phyloP scores from a whole-genome alignment of 176 grass and related monocot species.

The Raddia distichophylla region DNA sequence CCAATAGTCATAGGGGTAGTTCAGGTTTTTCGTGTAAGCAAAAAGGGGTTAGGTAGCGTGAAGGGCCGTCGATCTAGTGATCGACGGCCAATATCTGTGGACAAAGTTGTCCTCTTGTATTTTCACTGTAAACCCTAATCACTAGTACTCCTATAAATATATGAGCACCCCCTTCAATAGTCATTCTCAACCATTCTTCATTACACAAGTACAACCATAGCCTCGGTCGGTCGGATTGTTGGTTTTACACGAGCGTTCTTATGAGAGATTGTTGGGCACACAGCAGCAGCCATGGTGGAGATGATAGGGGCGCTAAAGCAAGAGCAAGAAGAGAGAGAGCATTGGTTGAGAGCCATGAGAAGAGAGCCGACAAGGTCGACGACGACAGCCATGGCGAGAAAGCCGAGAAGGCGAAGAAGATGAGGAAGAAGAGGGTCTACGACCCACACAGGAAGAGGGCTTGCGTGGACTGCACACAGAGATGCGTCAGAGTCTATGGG shows the following conservation, averaged over 20 bases:
- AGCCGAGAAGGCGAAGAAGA: conserved; percentile 3
- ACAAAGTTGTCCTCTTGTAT: no score
- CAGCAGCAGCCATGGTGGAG: not conserved
- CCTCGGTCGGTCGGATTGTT: not conserved
- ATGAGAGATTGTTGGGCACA: not conserved
- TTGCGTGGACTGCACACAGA: conserved; percentile 53
- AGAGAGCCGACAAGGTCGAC: not conserved
- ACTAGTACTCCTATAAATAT: no score
- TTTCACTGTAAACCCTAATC: no score
- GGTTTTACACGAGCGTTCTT: not conserved
- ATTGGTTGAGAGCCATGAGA: not conserved
- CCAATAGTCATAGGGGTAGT: no score
- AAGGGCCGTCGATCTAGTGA: no score
- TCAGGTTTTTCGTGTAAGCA: no score
- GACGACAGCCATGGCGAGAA: not conserved
- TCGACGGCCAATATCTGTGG: no score
- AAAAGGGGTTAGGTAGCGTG: no score
- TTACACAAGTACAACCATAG: no score
- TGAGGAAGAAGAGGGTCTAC: conserved; percentile 22
- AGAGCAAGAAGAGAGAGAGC: conserved; percentile 34
- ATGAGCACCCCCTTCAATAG: no score
- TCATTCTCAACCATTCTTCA: no score
- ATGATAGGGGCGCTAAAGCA: conserved; percentile 20
- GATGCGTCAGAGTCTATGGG: conserved; percentile 43
- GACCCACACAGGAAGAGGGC: conserved; percentile 39